phyloP scores from a whole-genome alignment of 106 monocot species.

The Platanthera guangdongensis region DNA sequence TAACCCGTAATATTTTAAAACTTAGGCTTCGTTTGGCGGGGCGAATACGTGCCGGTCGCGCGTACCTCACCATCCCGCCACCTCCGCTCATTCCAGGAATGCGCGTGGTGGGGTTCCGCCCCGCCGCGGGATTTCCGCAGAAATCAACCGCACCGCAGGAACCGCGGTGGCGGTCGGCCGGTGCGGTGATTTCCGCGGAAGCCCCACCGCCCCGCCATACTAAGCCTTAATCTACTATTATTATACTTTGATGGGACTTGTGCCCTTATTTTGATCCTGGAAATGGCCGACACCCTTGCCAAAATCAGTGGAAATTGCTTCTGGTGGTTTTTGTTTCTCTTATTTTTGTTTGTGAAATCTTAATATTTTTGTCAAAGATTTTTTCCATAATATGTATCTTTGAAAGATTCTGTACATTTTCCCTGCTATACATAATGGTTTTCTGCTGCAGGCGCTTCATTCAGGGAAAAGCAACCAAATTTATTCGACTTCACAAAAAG shows the following conservation, averaged over 20 bases:
- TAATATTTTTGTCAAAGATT: neutral
- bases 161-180: too few species aligned
- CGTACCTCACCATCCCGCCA: too few species aligned
- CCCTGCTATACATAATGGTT: neutral
- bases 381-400: neutral
- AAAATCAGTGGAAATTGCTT: neutral
- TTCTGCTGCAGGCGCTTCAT: constrained; percentile 54
- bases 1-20: too few species aligned
- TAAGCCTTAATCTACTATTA: neutral
- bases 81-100: too few species aligned
- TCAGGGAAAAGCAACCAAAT: constrained; percentile 37
- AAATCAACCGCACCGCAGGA: too few species aligned
- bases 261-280: neutral
- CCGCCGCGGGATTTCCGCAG: too few species aligned
- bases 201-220: too few species aligned
- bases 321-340: neutral
- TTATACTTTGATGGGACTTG: neutral
- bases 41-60: too few species aligned
- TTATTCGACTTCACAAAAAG: constrained; percentile 64
- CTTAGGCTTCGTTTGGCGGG: too few species aligned
- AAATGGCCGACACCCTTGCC: neutral
- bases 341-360: neutral
- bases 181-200: too few species aligned
- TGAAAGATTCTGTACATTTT: neutral
- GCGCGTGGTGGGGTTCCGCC: too few species aligned